Conservation (phyloP, 192 early-diverging fungal genomes). For the Glomus cerebriforme region DNA sequence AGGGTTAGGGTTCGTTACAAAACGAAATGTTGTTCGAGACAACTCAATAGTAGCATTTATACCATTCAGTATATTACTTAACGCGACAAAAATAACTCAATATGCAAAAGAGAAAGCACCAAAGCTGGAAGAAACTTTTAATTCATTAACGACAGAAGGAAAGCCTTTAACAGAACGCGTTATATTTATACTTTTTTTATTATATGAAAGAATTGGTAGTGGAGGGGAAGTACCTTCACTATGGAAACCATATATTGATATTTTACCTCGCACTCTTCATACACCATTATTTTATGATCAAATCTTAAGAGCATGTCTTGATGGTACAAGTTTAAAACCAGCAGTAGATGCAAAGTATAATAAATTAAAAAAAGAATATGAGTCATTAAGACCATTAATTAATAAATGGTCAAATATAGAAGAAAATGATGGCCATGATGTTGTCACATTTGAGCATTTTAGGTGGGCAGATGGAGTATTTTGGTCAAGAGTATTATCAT, state of each 20-base stretch:
- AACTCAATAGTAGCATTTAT: conserved; percentile 17
- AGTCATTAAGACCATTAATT: conserved; percentile 26
- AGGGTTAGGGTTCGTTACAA: conserved; percentile 13
- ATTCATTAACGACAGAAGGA: background rate
- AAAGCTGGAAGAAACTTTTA: conserved; percentile 14
- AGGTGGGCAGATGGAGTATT: conserved; percentile 70
- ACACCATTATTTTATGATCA: conserved; percentile 39
- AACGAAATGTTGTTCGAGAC: background rate
- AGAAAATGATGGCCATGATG: background rate
- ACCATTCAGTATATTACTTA: conserved; percentile 1
- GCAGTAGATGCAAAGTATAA: conserved; percentile 54
- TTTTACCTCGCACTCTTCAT: conserved; percentile 50
- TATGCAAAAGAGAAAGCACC: conserved; percentile 33
- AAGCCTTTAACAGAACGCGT: conserved; percentile 40
- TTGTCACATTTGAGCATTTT: conserved; percentile 48
- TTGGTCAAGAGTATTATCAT: conserved; percentile 68
- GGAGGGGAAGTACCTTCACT: conserved; percentile 10
- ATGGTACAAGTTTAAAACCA: conserved; percentile 54
- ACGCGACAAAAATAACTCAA: conserved; percentile 4
- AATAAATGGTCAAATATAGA: conserved; percentile 37
- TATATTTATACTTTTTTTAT: conserved; percentile 45
- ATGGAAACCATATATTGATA: conserved; percentile 59
- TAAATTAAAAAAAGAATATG: conserved; percentile 51
- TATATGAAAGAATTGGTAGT: conserved; percentile 36
- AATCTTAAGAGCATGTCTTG: conserved; percentile 44